Base-by-base conservation (phyloP, 352 stramenopile species). In the Blastocystis sp. region DNA sequence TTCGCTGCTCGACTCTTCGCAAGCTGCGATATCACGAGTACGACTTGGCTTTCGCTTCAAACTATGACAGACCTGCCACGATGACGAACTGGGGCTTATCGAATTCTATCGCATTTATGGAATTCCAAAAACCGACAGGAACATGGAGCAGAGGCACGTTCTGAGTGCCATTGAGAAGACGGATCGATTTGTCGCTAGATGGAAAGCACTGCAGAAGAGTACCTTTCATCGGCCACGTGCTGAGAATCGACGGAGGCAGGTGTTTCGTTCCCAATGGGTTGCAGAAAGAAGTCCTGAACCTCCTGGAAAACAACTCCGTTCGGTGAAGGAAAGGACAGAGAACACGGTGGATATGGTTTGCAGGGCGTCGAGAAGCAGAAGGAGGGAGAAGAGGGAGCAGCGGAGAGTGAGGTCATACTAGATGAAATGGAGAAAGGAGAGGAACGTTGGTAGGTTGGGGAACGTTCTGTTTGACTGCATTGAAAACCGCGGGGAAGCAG, bases 401-500 rank as follows among this genome's bases (percentile, higher is more conserved):
- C 34, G 45, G 24, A 50, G 47, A 3, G 70, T 47, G 50, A 81
- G 37, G 45, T 54, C 24, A 37, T 79, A 79, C 68, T 79, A n/a
- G 6, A 41, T 18, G 7, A 9, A 13, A 79, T 6, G 9, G 37
- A 0, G 3, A 24, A 81, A 45, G 13, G 45, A 63, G 34, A 37
- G 68, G 13, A 16, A 79, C n/a, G 18, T 75, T 37, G 30, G 41
- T 24, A 1, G 13, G 16, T 56, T 24, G 24, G 34, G 68, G 30
- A 18, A 11, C 20, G 43, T 20, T 79, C 50, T 79, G 39, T 2
- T 18, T n/a, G 5, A 79, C 18, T 39, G 20, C 9, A 55, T 79
- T 79, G 9, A 54, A 11, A n/a, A 85, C 53, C 47, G 53, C 43
- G 73, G 73, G 73, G 53, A 85, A 85, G 34, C 73, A 85, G 73